Evolutionary conservation across 2,329 filamentous ascomycete genomes (phyloP), one percentile per base, ranked within the genome.

Genomic region (Neurospora sp.): DNA sequence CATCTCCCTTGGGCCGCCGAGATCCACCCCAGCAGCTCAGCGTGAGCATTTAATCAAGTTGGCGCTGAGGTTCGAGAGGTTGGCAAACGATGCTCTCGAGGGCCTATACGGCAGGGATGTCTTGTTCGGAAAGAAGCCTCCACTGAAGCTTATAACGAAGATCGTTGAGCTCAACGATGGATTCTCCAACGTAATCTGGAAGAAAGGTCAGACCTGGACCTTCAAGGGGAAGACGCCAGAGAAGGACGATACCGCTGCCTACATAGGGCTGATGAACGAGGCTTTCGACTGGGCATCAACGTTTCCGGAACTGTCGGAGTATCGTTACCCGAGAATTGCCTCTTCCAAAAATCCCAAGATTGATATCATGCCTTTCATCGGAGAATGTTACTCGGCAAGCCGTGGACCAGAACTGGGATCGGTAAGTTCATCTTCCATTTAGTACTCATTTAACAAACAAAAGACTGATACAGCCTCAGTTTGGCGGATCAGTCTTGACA

Each of bases 351-450:
- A 0, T 8, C 43, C 0, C 4, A 70, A 0, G 73, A 75, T 0
- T 72, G 77, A 7, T 4, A 85, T 89, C 66, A 76, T 84, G 68
- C 62, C 76, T 0, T 84, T 83, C 77, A 84, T 88, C 15, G 75
- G 78, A 23, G 52, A 76, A 0, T 74, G 82, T 0, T 85, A 87
- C 72, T 72, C 73, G 0, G 73, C 76, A 0, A 86, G 82, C 0
- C 83, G 85, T 0, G 86, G 85, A 0, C 84, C 85, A 17, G 85
- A 89, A 68, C 71, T 90, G 0, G 87, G 86, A 0, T 88, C 82
- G 4, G 81, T 75, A 82, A 52, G 43, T 52, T 10, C 23, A 43
- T 52, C 19, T 0, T 33, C 11, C 58, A 0, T 11, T 7, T 13
- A 9, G 11, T 40, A 1, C 66, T 58, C 23, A 58, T 7, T 23